These are phyloP conservation scores for Erigeron canadensis DNA, from an alignment of 129 eudicot genomes.

Conservation along the genomic window DNA sequence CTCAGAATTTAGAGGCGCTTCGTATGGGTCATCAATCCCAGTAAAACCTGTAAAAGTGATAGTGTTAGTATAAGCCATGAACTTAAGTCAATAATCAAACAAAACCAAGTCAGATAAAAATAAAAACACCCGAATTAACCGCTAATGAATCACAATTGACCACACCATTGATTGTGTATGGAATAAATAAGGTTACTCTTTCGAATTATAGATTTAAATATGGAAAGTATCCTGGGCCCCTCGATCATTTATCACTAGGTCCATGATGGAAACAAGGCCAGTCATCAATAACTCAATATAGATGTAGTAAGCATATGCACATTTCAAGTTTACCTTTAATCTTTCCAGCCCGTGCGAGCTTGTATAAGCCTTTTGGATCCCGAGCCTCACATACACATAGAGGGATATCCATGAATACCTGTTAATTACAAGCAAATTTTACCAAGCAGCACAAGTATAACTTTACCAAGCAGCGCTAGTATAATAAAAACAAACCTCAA, in stretches of 20 bases:
- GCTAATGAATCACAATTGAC: neutral
- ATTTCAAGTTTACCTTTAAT: conserved; percentile 60
- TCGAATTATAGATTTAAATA: no score
- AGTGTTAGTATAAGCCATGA: neutral
- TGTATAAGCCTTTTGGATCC: conserved; percentile 96
- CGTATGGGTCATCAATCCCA: conserved; percentile 94
- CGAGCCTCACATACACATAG: conserved; percentile 81
- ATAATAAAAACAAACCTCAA: conserved; percentile 56
- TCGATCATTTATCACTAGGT: neutral
- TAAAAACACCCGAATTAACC: neutral
- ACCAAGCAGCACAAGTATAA: neutral
- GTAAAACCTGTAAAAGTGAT: conserved; percentile 72
- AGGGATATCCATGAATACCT: conserved; percentile 97
- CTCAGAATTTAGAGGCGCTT: conserved; percentile 81
- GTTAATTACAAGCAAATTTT: conserved; percentile 18
- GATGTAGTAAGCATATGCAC: neutral
- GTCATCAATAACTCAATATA: neutral
- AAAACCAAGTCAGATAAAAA: neutral
- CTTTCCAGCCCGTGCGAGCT: conserved; percentile 93
- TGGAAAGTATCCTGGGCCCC: neutral
- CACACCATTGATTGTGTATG: no score
- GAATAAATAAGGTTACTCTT: no score
- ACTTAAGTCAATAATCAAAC: conserved; percentile 4
- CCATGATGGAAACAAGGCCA: neutral
- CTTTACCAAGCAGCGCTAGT: neutral